Base-by-base conservation (phyloP, 148 eudicot genomes). In the Persicaria maculosa region DNA sequence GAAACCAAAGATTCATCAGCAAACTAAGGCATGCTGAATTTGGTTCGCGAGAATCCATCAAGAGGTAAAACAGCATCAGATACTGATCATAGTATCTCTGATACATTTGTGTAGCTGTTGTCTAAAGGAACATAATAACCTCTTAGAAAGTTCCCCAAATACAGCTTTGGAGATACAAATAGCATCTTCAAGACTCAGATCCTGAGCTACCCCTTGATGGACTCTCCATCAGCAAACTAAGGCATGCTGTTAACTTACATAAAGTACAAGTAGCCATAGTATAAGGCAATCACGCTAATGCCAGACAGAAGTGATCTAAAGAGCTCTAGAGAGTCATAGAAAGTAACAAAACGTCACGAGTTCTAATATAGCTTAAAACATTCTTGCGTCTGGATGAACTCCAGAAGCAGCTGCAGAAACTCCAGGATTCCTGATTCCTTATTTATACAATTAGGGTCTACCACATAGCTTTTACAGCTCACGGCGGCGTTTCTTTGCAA, bases 401-500 rank as follows among this genome's bases (percentile, higher is more conserved):
- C 47, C 74, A 70, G 65, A 65, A 65, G 46, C 70, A 65, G 46
- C 15, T 36, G 45, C 46, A 40, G 70, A 65, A 65, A 40, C 70
- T 65, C 47, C 70, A 40, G 14, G 47, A 16, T 65, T 12, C 12
- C 12, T 5, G 19, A 6, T 62, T 11, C 17, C 15, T 65, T 36
- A 65, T 1, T 65, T 43, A 4, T 12, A 65, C 70, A 65, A 5
- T 15, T 64, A 11, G 43, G 67, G 25, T 9, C 31, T 25, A 4
- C 44, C 19, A 15, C 22, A 16, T 54, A 17, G 59, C 72, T 54
- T 57, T 69, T 57, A 80, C 73, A 55, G 55, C 53, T 53, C 83
- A 47, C 91, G 89, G 44, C 86, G 88, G 74, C 97, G 96, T 83
- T 92, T 95, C 80, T 87, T 87, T 61, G 89, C 85, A 48, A 95